Evolutionary conservation across 805 yeast genomes (phyloP).

Genomic region (Saturnispora halmiae): DNA sequence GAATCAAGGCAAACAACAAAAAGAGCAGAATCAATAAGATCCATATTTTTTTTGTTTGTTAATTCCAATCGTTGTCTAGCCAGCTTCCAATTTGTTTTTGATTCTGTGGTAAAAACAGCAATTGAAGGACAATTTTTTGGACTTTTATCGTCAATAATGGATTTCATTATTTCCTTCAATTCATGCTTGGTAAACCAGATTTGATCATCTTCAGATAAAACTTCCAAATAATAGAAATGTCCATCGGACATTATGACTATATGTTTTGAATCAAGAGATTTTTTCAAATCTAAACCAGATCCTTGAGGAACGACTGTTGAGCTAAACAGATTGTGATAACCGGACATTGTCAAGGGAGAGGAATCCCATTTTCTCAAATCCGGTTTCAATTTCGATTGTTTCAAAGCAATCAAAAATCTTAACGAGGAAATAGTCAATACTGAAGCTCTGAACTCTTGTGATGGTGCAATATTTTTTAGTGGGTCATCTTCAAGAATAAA

Average conservation of each 20-base stretch:
- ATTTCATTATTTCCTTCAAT: constrained; percentile 35
- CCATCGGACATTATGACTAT: constrained; percentile 42
- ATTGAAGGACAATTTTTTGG: constrained; percentile 34
- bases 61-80: constrained; percentile 35
- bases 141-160: constrained; percentile 34
- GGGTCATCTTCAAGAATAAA: constrained; percentile 71
- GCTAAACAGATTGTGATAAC: constrained; percentile 60
- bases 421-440: constrained; percentile 56
- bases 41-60: constrained; percentile 31
- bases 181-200: constrained; percentile 50
- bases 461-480: constrained; percentile 44
- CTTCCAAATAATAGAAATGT: constrained; percentile 43
- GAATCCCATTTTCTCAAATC: constrained; percentile 47
- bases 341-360: constrained; percentile 54
- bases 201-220: constrained; percentile 33
- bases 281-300: constrained; percentile 33
- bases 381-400: constrained; percentile 44
- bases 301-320: constrained; percentile 49
- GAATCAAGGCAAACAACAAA: constrained; percentile 45
- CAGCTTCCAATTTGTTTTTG: constrained; percentile 38
- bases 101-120: constrained; percentile 48
- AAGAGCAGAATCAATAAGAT: constrained; percentile 39
- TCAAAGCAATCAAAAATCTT: constrained; percentile 53
- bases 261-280: constrained; percentile 35
- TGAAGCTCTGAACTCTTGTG: constrained; percentile 62